Percentiles rank a stretch among this genome's conserved stretches.
phyloP scores from a whole-genome alignment of 2,329 filamentous ascomycete species.

The Emergomyces africanus region DNA sequence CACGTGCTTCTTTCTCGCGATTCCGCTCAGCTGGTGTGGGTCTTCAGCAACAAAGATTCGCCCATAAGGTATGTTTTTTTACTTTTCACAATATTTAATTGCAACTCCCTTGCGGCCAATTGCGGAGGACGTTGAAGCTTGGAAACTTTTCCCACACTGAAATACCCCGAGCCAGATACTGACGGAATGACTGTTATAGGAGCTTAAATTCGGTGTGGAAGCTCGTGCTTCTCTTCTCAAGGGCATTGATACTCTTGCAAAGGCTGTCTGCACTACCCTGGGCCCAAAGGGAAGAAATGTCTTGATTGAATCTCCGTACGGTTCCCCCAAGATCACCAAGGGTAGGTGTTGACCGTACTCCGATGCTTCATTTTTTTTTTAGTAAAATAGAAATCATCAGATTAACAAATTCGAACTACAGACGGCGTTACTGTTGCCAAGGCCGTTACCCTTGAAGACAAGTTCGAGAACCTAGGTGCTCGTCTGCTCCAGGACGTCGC shows the following conservation, averaged over 20 bases:
- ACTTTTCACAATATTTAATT: conserved; percentile 1
- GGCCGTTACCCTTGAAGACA: conserved; percentile 89
- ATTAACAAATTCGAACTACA: conserved; percentile 21
- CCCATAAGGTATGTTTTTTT: conserved; percentile 67
- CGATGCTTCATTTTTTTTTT: not conserved
- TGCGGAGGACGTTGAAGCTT: not conserved
- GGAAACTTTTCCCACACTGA: not conserved
- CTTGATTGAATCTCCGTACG: conserved; percentile 95
- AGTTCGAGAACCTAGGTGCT: conserved; percentile 98
- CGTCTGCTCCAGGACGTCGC: conserved; percentile 95
- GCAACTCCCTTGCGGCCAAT: not conserved
- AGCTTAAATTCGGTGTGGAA: conserved; percentile 97
- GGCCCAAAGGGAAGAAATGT: conserved; percentile 98
- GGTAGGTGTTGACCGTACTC: conserved; percentile 44
- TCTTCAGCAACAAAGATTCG: conserved; percentile 86
- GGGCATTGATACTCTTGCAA: conserved; percentile 94
- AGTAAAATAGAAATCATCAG: not conserved
- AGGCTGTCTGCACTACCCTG: conserved; percentile 88
- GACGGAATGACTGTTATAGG: conserved; percentile 40
- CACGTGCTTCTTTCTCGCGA: conserved; percentile 46
- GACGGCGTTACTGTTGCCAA: conserved; percentile 83
- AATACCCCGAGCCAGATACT: conserved; percentile 13
- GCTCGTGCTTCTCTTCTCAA: conserved; percentile 75
- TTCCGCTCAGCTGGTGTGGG: conserved; percentile 53
- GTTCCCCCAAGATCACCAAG: conserved; percentile 99